Evolutionary conservation across 768 basidiomycete genomes (phyloP), one percentile per base, ranked within the genome.

Genomic region (Collybia sp.): DNA sequence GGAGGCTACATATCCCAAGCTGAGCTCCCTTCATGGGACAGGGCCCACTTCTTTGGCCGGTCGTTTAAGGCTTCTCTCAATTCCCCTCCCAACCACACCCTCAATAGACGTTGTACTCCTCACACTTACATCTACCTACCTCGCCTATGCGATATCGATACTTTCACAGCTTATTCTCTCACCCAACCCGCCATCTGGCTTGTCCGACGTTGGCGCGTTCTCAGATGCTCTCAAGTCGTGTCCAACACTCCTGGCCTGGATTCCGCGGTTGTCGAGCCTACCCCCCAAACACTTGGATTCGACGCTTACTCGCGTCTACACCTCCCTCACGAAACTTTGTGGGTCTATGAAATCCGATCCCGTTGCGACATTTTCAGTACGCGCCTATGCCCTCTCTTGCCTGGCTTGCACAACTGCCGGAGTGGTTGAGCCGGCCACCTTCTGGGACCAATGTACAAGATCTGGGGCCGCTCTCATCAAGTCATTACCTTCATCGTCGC

Each of bases 381-480:
- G 60, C 61, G 73, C 58, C 62, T 84, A 67, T 61, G 77, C 58
- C 56, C 64, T 71, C 50, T 76, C 54, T 46, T 83, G 63, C 59
- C 60, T 71, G 49, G 65, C 65, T 9, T 66, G 68, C 44, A 76
- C 81, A 5, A 70, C 73, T 9, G 57, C 70, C 18, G 68, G 77
- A 25, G 68, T 75, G 32, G 53, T 76, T 19, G 71, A 77, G 40
- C 62, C 81, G 2, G 66, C 67, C 40, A 74, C 72, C 0, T 84
- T 89, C 58, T 88, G 88, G 88, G 81, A 84, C 40, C 88, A 90
- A 55, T 70, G 59, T 19, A 68, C 69, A 46, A 81, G 76, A 51
- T 77, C 70, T 56, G 68, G 70, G 16, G 67, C 58, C 12, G 59
- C 70, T n/a, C 76, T 74, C 44, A 64, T 73, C 30, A 75, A 71